Percentiles rank a stretch among this genome's conserved stretches.
phyloP scores from a whole-genome alignment of 331 rosid genomes.

The Pyrus hybrid region DNA sequence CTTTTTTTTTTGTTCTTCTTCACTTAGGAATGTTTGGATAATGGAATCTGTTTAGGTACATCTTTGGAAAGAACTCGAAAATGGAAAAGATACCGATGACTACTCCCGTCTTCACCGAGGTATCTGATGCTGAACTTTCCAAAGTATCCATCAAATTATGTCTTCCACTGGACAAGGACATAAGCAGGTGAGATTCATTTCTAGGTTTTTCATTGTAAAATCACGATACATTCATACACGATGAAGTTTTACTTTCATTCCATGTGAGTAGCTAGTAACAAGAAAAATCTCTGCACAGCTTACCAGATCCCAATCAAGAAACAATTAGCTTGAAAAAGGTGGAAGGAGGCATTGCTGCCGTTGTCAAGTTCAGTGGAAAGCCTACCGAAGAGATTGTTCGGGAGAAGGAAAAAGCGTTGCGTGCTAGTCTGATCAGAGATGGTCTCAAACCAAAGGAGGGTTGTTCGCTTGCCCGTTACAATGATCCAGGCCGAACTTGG shows the following conservation, averaged over 20 bases:
- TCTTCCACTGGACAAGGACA: constrained; percentile 66
- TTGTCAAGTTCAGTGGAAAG: constrained; percentile 63
- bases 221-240: background rate
- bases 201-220: background rate
- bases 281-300: constrained; percentile 30
- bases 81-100: constrained; percentile 80
- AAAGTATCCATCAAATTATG: constrained; percentile 69
- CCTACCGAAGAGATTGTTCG: constrained; percentile 47
- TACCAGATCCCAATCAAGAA: constrained; percentile 69
- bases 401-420: constrained; percentile 47
- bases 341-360: constrained; percentile 70
- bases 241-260: background rate
- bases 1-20: background rate
- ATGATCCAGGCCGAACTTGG: constrained; percentile 79
- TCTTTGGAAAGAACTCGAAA: constrained; percentile 72
- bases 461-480: constrained; percentile 85
- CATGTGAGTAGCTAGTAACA: background rate
- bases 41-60: constrained; percentile 37
- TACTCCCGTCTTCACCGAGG: constrained; percentile 85
- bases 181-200: constrained; percentile 36
- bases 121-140: constrained; percentile 39
- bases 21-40: background rate
- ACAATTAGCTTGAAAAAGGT: constrained; percentile 47
- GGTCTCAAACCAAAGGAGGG: constrained; percentile 62
- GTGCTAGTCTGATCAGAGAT: constrained; percentile 35